phyloP scores from a whole-genome alignment of 164 flowering plant species.

The Brasenia schreberi region DNA sequence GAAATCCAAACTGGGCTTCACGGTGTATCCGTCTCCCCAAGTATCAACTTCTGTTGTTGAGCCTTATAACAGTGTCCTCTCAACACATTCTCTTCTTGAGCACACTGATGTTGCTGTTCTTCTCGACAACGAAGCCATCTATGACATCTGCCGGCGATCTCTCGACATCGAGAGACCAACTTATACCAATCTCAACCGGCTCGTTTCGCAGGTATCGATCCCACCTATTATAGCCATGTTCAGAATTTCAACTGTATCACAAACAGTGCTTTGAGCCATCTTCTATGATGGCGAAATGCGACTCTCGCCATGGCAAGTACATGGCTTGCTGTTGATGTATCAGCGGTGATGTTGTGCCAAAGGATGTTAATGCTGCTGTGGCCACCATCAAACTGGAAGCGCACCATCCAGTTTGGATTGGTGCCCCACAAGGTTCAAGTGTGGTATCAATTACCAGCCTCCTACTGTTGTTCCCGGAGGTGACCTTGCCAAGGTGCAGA shows the following conservation, averaged over 20 bases:
- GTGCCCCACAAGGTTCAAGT: too few species aligned
- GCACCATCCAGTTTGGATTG: conserved; percentile 39
- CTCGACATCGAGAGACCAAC: too few species aligned
- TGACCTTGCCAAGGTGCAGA: conserved; percentile 58
- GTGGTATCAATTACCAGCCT: conserved; percentile 25
- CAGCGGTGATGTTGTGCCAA: conserved; percentile 60
- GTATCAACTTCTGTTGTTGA: conserved; percentile 29
- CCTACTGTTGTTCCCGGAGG: conserved; percentile 67
- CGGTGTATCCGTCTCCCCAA: conserved; percentile 45
- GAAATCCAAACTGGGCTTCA: conserved; percentile 21
- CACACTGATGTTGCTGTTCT: conserved; percentile 3
- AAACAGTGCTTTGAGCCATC: too few species aligned
- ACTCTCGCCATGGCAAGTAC: too few species aligned
- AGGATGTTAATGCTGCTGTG: conserved; percentile 23
- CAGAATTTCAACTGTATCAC: conserved; percentile 6
- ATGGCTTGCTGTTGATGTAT: conserved; percentile 57
- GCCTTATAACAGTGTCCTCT: too few species aligned
- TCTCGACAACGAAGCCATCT: too few species aligned
- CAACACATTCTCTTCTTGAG: conserved; percentile 27
- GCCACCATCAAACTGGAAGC: conserved; percentile 52
- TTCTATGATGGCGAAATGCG: too few species aligned
- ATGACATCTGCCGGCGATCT: too few species aligned
- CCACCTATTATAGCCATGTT: too few species aligned
- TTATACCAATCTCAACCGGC: not conserved
- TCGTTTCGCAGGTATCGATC: conserved; percentile 44